Conservation (phyloP, 1,284 basidiomycete genomes). For the Violaceomyces palustris region DNA sequence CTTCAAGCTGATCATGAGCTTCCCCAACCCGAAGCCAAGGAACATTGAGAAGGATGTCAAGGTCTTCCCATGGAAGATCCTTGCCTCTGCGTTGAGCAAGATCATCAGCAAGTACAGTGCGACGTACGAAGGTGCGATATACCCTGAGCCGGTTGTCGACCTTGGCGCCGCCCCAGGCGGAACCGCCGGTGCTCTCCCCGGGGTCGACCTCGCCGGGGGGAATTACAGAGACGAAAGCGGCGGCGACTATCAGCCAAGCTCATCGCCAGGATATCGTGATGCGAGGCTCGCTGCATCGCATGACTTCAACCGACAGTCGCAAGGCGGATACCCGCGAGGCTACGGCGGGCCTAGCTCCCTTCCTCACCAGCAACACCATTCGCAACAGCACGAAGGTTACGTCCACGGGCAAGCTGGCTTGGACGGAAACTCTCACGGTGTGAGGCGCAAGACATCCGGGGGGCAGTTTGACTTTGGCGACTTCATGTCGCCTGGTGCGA, state of each 20-base stretch:
- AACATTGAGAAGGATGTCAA: constrained; percentile 98
- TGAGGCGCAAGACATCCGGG: too few relatives aligned
- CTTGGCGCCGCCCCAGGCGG: constrained; percentile 6
- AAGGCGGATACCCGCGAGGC: constrained; percentile 7
- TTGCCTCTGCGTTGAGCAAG: constrained; percentile 78
- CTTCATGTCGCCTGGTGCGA: too few relatives aligned
- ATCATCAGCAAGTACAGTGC: constrained; percentile 80
- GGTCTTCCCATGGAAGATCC: constrained; percentile 85
- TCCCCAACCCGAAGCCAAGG: constrained; percentile 84
- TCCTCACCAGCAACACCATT: constrained; percentile 4
- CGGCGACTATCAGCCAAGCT: constrained; percentile 13
- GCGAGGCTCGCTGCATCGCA: constrained; percentile 10
- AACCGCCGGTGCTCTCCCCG: constrained; percentile 4
- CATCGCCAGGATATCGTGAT: constrained; percentile 11
- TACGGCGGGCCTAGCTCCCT: constrained; percentile 9
- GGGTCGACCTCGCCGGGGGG: constrained; percentile 23
- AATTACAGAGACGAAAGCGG: constrained; percentile 16
- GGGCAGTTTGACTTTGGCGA: too few relatives aligned
- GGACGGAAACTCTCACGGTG: too few relatives aligned
- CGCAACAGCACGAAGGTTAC: constrained; percentile 2
- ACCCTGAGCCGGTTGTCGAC: neutral
- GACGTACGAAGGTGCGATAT: constrained; percentile 16
- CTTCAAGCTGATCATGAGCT: constrained; percentile 92
- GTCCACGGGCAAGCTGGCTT: neutral
- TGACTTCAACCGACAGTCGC: constrained; percentile 22